phyloP scores from a whole-genome alignment of 805 yeast species.

The Candida germanica region DNA sequence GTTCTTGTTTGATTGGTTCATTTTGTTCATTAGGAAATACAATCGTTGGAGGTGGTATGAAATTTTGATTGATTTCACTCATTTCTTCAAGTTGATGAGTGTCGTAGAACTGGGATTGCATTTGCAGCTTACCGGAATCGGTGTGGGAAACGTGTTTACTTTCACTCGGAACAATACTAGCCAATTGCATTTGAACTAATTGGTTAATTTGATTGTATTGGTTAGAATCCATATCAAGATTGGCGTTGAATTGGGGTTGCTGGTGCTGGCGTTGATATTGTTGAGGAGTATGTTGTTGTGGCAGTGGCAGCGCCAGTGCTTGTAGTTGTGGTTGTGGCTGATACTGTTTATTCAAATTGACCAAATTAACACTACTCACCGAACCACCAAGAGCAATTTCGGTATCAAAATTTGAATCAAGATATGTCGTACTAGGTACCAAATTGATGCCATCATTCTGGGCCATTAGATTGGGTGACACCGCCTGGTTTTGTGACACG shows the following conservation, averaged over 20 bases:
- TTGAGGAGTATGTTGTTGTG: conserved; percentile 1
- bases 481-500: conserved; percentile 7
- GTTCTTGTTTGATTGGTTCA: conserved; percentile 7
- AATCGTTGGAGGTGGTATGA: conserved; percentile 13
- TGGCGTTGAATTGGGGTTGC: conserved; percentile 3
- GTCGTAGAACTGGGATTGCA: conserved; percentile 6
- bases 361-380: conserved; percentile 33
- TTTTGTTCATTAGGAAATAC: conserved; percentile 12
- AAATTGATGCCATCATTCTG: conserved; percentile 10
- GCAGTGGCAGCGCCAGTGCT: no score
- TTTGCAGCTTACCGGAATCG: background rate
- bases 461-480: conserved; percentile 3
- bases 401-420: conserved; percentile 22
- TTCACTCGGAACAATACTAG: conserved; percentile 2
- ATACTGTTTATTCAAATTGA: conserved; percentile 7
- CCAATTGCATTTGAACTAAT: conserved; percentile 6
- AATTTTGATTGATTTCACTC: conserved; percentile 8
- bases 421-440: conserved; percentile 3
- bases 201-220: conserved; percentile 7
- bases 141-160: background rate
- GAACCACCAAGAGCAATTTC: conserved; percentile 41
- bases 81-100: conserved; percentile 14
- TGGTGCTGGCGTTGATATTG: conserved; percentile 8
- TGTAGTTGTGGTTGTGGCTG: background rate
- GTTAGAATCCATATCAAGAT: conserved; percentile 5